Evolutionary conservation across 495 filamentous ascomycete species (phyloP).

Genomic region (Trichoderma reesei): DNA sequence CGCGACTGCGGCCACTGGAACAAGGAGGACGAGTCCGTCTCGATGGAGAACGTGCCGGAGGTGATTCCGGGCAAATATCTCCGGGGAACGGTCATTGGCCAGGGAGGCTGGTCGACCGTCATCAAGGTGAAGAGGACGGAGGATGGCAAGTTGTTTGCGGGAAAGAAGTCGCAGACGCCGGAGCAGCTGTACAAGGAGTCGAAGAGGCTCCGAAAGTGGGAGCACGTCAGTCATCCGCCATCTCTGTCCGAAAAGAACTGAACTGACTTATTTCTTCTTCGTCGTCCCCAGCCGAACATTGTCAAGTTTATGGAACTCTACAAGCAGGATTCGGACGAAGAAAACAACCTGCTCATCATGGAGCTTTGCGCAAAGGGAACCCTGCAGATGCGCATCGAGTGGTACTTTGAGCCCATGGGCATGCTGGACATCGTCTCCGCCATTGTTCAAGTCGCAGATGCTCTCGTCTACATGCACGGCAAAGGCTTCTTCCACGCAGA

Average conservation of each 20-base stretch:
- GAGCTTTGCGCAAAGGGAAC: conserved; percentile 2
- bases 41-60: background rate
- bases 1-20: background rate
- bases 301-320: background rate
- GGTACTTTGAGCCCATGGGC: background rate
- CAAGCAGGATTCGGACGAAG: background rate
- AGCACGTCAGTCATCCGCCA: background rate
- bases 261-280: background rate
- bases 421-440: background rate
- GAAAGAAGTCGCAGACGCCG: background rate
- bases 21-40: background rate
- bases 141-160: background rate
- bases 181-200: background rate
- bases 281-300: background rate
- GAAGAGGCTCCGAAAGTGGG: background rate
- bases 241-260: background rate
- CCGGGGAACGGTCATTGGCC: background rate
- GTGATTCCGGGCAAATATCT: background rate
- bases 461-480: conserved; percentile 6
- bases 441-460: background rate
- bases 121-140: background rate
- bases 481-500: background rate
- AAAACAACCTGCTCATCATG: background rate
- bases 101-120: background rate
- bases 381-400: background rate